Base-by-base conservation (phyloP, 2,329 filamentous ascomycete species). In the Aspergillus carbonarius region DNA sequence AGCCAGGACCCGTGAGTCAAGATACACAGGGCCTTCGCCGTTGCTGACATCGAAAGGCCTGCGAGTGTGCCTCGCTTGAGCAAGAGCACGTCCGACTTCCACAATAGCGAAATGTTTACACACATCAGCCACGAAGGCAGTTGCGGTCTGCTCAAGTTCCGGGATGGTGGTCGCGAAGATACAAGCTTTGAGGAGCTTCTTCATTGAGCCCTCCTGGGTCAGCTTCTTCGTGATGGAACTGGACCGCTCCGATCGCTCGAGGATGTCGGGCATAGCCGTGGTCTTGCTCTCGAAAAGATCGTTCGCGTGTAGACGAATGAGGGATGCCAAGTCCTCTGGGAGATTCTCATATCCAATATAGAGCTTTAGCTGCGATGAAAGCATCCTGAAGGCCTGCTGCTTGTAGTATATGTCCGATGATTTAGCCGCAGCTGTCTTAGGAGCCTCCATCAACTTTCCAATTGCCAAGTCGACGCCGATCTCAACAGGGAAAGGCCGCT, bases 81-180 rank as follows among this genome's bases (percentile, higher is more conserved):
- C 86, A 34, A 98, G 81, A n/a, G 92, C 88, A 58, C 88, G 87
- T 8, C 93, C 93, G 23, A 99, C 82, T 74, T 99, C 95, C 30
- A 99, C 80, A 46, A 99, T 85, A 2, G 92, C 89, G 65, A 99
- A 93, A 74, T 99, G 96, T 53, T 88, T 88, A 69, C 92, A 96
- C 9, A 97, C 81, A 68, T 95, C 91, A 47, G 86, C 82, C 23
- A 98, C 80, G 62, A 99, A 89, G 5, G 85, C 74, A 37, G 87
- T 85, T 0, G 93, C 91, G 51, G 92, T 88, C 9, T 88, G 82
- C 63, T 91, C 87, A 62, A 97, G 87, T 34, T 93, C 90, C 0
- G 90, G 86, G 8, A 98, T 79, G 0, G 92, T 96, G 44, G 90
- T 86, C 0, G 93, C 90, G 71, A 90, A 92, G 74, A 98, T 90